Evolutionary conservation across 2,329 filamentous ascomycete species (phyloP).

Genomic region (Huntiella omanensis): DNA sequence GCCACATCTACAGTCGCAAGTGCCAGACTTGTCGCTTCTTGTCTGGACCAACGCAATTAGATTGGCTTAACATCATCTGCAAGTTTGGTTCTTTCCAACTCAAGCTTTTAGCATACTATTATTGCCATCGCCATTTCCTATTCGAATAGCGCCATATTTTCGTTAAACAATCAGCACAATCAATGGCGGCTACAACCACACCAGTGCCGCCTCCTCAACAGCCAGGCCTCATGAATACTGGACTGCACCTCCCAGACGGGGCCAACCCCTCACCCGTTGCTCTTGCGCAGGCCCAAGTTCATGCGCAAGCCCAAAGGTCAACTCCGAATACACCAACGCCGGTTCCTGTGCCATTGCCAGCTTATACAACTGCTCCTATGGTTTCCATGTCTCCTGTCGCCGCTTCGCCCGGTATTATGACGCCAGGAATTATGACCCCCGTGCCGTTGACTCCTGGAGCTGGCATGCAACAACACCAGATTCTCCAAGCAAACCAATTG

Average conservation of each 20-base stretch:
- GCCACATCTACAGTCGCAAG: no score
- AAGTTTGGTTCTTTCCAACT: no score
- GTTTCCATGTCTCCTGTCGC: conserved; percentile 11
- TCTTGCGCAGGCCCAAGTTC: conserved; percentile 12
- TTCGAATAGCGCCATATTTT: no score
- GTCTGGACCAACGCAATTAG: no score
- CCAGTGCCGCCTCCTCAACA: conserved; percentile 7
- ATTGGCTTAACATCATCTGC: no score
- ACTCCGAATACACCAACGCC: conserved; percentile 5
- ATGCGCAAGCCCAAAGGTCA: conserved; percentile 10
- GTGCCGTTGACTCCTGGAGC: conserved; percentile 6
- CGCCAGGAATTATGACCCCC: conserved; percentile 5
- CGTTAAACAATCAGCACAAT: no score
- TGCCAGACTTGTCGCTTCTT: no score
- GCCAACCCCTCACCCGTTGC: conserved; percentile 11
- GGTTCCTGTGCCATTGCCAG: conserved; percentile 6
- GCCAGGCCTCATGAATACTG: conserved; percentile 8
- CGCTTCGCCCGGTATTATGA: conserved; percentile 9
- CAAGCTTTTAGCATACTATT: no score
- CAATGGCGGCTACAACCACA: conserved; percentile 10
- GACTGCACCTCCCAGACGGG: conserved; percentile 13
- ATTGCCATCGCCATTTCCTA: no score
- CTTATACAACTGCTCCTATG: conserved; percentile 14
- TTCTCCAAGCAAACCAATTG: conserved; percentile 5
- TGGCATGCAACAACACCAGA: conserved; percentile 6